Percentiles rank a stretch among this genome's conserved stretches.
phyloP scores from a whole-genome alignment of 2,329 filamentous ascomycete species.

The Juglanconis juglandina region DNA sequence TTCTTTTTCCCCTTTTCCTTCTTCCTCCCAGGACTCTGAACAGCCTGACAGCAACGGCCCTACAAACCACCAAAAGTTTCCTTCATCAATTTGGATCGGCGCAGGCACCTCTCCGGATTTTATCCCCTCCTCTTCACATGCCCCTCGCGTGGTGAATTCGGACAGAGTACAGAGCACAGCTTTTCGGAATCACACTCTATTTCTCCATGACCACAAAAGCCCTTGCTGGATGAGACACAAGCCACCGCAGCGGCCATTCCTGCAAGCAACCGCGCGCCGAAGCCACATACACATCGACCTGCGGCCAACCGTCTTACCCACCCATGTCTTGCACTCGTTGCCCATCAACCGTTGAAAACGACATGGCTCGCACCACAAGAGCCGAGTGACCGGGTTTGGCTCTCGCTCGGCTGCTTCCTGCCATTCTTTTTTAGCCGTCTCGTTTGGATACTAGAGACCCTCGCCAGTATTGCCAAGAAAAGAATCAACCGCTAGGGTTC shows the following conservation, averaged over 20 bases:
- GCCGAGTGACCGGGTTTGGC: neutral
- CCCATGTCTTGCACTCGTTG: neutral
- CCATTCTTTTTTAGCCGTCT: neutral
- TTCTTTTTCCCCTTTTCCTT: neutral
- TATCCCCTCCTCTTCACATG: too few species aligned
- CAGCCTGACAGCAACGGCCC: neutral
- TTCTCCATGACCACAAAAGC: neutral
- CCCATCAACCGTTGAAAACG: neutral
- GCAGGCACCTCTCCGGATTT: too few species aligned
- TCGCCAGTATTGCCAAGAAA: neutral
- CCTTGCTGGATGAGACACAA: neutral
- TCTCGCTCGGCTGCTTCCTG: neutral
- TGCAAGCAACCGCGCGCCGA: neutral
- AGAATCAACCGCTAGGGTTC: neutral
- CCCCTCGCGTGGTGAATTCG: too few species aligned
- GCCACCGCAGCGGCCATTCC: neutral
- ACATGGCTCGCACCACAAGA: constrained; percentile 9
- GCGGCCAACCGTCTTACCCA: neutral
- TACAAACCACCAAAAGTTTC: neutral
- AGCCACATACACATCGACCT: neutral
- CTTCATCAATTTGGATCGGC: neutral
- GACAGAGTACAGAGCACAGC: too few species aligned
- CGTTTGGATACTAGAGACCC: neutral
- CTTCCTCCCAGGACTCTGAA: neutral
- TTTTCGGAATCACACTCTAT: neutral